phyloP scores from a whole-genome alignment of 202 grass and related monocot genomes.

The Panicum hallii region DNA sequence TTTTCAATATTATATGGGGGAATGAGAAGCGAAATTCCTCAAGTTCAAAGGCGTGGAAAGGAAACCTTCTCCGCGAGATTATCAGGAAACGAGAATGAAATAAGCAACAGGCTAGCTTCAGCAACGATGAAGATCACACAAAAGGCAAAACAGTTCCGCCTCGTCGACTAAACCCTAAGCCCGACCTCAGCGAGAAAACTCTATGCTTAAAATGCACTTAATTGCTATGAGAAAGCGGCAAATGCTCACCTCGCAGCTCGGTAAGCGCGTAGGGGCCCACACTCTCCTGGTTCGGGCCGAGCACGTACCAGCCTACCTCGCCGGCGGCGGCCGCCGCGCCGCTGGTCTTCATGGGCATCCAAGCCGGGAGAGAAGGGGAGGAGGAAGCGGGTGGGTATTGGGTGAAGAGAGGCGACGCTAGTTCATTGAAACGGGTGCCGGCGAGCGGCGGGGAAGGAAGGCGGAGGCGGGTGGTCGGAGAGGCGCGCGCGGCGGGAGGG shows the following conservation, averaged over 20 bases:
- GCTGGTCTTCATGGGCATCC: conserved; percentile 57
- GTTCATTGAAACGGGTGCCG: not conserved
- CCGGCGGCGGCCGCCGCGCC: not conserved
- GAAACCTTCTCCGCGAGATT: not conserved
- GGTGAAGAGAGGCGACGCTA: not conserved
- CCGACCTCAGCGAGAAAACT: not conserved
- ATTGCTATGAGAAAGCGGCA: not conserved
- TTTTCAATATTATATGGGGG: not conserved
- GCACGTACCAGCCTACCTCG: conserved; percentile 81
- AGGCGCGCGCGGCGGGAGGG: not conserved
- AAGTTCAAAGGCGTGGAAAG: conserved; percentile 22
- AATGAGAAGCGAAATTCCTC: conserved; percentile 13
- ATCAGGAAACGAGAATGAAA: not conserved
- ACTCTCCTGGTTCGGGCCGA: conserved; percentile 82
- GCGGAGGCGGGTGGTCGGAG: conserved; percentile 13
- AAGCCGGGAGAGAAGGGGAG: no score
- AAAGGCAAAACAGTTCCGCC: not conserved
- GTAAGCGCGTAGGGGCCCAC: conserved; percentile 79
- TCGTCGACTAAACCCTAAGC: conserved; percentile 22
- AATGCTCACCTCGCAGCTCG: conserved; percentile 69
- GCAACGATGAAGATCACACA: not conserved
- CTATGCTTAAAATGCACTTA: not conserved
- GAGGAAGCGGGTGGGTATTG: not conserved
- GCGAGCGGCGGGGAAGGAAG: not conserved
- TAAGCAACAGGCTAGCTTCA: not conserved